Evolutionary conservation across 139 green algal species (phyloP).

Genomic region (Chlamydomonas incerta): DNA sequence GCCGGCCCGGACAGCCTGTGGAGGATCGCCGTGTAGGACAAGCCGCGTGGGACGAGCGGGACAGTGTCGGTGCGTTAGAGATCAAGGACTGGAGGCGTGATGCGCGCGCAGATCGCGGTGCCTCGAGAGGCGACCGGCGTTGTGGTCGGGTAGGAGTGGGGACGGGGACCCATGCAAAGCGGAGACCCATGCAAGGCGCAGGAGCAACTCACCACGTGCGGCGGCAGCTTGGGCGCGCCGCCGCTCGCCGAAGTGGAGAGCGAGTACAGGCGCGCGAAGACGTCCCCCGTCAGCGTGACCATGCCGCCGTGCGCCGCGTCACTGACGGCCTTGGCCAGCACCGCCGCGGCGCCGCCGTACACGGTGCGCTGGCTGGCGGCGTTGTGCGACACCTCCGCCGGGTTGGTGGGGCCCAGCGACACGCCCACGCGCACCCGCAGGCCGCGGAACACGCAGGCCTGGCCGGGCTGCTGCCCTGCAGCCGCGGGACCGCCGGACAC

Average conservation of each 20-base stretch:
- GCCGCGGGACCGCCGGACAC: neutral
- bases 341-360: conserved; percentile 18
- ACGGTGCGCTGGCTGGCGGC: conserved; percentile 32
- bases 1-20: neutral
- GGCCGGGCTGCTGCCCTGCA: no score
- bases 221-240: neutral
- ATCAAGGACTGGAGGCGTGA: no score
- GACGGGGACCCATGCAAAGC: no score
- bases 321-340: conserved; percentile 19
- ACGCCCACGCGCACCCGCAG: conserved; percentile 44
- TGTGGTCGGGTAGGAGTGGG: no score
- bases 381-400: conserved; percentile 18
- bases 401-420: neutral
- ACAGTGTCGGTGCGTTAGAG: no score
- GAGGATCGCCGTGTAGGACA: neutral
- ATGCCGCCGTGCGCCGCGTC: conserved; percentile 42
- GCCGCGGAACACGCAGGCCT: neutral
- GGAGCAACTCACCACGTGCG: neutral
- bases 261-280: neutral
- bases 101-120: no score
- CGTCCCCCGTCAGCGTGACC: conserved; percentile 2
- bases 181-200: no score
- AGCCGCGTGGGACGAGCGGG: no score
- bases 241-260: neutral
- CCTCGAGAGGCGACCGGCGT: no score